Evolutionary conservation across 768 basidiomycete species (phyloP).

Genomic region (Lactifluus subvellereus): DNA sequence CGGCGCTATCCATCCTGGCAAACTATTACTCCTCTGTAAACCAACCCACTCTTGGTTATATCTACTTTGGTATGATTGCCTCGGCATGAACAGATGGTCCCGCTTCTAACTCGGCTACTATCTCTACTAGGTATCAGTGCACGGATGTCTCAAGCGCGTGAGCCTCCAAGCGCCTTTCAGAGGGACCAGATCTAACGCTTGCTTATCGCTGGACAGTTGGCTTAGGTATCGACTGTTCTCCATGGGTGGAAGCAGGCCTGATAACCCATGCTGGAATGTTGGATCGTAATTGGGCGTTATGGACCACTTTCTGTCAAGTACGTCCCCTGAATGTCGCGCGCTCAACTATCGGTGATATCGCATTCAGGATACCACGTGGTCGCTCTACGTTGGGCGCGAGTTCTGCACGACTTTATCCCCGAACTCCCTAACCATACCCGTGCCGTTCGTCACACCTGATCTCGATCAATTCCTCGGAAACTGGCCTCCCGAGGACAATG

Average conservation of each 20-base stretch:
- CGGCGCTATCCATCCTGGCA: constrained; percentile 36
- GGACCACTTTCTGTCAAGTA: constrained; percentile 53
- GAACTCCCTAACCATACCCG: constrained; percentile 35
- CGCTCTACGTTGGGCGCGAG: constrained; percentile 59
- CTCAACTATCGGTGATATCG: background rate
- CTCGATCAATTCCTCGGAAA: constrained; percentile 45
- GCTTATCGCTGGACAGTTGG: constrained; percentile 39
- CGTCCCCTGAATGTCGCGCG: background rate
- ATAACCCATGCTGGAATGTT: constrained; percentile 48
- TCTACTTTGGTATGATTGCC: constrained; percentile 35
- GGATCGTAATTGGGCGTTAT: constrained; percentile 56
- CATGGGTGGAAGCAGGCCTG: constrained; percentile 48
- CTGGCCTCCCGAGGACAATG: constrained; percentile 35
- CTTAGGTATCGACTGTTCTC: constrained; percentile 49
- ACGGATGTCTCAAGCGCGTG: constrained; percentile 54
- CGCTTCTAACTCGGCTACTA: background rate
- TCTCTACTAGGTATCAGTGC: constrained; percentile 46
- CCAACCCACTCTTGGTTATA: constrained; percentile 40
- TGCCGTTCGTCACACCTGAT: constrained; percentile 45
- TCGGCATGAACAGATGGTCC: background rate
- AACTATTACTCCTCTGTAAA: constrained; percentile 36
- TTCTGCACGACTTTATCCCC: constrained; percentile 42
- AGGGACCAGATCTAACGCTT: background rate
- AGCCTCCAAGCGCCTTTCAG: constrained; percentile 28
- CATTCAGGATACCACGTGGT: constrained; percentile 55